Percentiles rank a stretch among this genome's conserved stretches.
Conservation (phyloP, 768 basidiomycete genomes). For the Phylloporus scabripes region DNA sequence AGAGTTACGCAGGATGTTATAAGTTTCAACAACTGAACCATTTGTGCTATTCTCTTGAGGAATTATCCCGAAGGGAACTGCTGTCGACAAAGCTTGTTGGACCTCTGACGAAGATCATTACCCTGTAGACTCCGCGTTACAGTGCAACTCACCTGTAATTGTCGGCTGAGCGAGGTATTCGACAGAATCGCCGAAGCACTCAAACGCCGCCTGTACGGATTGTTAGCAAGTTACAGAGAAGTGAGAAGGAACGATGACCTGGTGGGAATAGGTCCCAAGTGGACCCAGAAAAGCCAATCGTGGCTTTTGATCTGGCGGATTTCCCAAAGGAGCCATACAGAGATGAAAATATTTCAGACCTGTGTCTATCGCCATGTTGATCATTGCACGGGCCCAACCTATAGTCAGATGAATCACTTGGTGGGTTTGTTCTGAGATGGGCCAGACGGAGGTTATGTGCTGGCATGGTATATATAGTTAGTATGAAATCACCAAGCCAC, state of each 20-base stretch:
- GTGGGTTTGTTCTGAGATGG: not conserved
- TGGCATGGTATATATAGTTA: not conserved
- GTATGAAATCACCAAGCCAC: not conserved
- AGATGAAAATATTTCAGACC: constrained; percentile 6
- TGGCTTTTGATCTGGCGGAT: constrained; percentile 13
- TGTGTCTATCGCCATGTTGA: not conserved
- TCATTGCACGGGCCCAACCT: constrained; percentile 4
- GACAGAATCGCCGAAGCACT: constrained; percentile 41
- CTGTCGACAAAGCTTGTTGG: constrained; percentile 45
- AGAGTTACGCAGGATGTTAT: constrained; percentile 51
- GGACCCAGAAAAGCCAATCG: constrained; percentile 59
- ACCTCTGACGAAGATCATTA: constrained; percentile 41
- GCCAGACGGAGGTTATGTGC: not conserved
- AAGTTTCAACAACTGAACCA: constrained; percentile 70
- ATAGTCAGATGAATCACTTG: not conserved
- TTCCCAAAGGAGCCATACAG: constrained; percentile 5
- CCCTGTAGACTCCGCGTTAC: not conserved
- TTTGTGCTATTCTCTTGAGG: constrained; percentile 79
- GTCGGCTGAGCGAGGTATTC: constrained; percentile 39
- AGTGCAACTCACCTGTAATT: constrained; percentile 35
- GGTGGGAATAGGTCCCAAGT: constrained; percentile 67
- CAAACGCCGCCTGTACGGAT: constrained; percentile 39
- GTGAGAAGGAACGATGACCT: constrained; percentile 31
- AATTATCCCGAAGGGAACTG: constrained; percentile 51
- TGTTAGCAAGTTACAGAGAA: constrained; percentile 19